Base-by-base conservation (phyloP, 2,329 filamentous ascomycete species). In the Rosellinia necatrix region DNA sequence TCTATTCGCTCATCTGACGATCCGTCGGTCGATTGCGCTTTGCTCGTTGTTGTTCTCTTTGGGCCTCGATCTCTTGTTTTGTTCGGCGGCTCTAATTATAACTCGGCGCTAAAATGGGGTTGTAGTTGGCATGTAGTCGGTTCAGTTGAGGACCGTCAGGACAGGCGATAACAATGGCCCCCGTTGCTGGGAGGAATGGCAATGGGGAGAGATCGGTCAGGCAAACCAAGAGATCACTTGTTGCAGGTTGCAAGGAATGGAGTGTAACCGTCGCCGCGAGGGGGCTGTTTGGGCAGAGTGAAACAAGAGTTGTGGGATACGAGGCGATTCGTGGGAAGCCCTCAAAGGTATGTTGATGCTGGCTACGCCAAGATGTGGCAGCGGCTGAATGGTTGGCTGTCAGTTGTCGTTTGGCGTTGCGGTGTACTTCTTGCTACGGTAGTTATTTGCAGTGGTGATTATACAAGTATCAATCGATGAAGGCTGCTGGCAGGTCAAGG, bases 311-410 rank as follows among this genome's bases (percentile, higher is more conserved):
- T 35, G 27, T 46, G 17, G 27, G 34, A 19, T 24, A 30, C n/a
- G 27, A 34, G 22, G 22, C 9, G 25, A 56, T n/a, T 56, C 48
- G 34, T 24, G 49, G 52, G 52, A 27, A 24, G 52, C 12, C 43
- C 10, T 19, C 21, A 30, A 37, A 21, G 29, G 22, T 43, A 19
- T 29, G 10, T 37, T 29, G 29, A 37, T 34, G 42, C 52, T 49
- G 40, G 52, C 19, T 27, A 32, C 30, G 56, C 56, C 56, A 56
- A 56, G 56, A 44, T 24, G 29, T 41, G 25, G 43, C 37, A 37
- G 57, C 53, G 53, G 49, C 49, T 53, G 56, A 57, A 56, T 53
- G 53, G 57, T 60, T 53, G 57, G 57, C 21, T 29, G 46, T 53
- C 35, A 41, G 49, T 24, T 12, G 48, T 30, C 9, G 29, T 24